phyloP scores from a whole-genome alignment of 257 asterid genomes.

The Salvia miltiorrhiza region DNA sequence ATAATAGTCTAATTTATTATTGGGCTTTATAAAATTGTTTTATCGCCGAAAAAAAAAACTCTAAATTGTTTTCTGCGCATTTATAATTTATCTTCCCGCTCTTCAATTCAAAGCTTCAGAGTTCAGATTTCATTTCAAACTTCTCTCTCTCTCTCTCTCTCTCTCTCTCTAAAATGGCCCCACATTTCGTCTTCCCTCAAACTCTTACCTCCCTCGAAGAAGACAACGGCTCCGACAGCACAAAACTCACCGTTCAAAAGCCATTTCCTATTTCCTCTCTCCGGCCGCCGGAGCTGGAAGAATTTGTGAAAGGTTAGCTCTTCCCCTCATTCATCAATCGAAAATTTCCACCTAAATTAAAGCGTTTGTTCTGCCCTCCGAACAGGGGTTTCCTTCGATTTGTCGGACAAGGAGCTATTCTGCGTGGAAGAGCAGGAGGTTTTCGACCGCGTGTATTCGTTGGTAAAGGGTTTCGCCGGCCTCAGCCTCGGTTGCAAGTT shows the following conservation, averaged over 20 bases:
- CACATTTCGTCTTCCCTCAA: slow-evolving; percentile 69
- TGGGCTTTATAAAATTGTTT: too few species aligned
- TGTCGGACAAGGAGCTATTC: slow-evolving; percentile 84
- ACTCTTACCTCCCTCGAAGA: slow-evolving; percentile 61
- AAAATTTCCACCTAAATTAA: neutral
- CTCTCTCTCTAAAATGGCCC: slow-evolving; percentile 48
- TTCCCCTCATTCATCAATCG: neutral
- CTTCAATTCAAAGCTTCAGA: neutral
- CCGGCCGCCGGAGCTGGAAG: slow-evolving; percentile 71
- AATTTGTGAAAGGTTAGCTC: slow-evolving; percentile 74
- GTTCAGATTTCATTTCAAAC: slow-evolving; percentile 33
- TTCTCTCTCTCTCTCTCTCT: neutral
- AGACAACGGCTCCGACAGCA: slow-evolving; percentile 36
- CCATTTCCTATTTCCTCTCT: slow-evolving; percentile 40
- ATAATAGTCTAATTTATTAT: neutral
- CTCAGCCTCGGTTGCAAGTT: slow-evolving; percentile 63
- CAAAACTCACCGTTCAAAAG: slow-evolving; percentile 51
- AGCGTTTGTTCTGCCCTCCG: neutral
- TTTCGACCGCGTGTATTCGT: slow-evolving; percentile 74
- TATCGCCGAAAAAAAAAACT: too few species aligned
- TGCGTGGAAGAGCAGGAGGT: slow-evolving; percentile 88
- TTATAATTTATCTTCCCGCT: slow-evolving; percentile 36
- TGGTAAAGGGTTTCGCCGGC: slow-evolving; percentile 67
- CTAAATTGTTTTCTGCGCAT: neutral
- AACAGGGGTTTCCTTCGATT: slow-evolving; percentile 76